phyloP scores from a whole-genome alignment of 257 asterid species.

The Plantago major region DNA sequence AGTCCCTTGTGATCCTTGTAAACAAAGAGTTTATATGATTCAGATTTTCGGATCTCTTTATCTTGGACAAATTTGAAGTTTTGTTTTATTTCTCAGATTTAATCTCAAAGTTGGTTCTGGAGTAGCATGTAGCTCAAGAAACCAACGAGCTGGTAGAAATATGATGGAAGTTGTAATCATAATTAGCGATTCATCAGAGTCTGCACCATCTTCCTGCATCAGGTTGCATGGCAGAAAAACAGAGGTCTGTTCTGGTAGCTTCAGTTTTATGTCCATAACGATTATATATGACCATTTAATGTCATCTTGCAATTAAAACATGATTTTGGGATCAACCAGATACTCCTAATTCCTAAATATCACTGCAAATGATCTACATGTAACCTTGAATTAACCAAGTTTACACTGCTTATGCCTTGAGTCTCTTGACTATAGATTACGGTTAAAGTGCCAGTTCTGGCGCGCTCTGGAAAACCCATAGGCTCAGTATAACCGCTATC shows the following conservation, averaged over 20 bases:
- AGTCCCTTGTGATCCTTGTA: no score
- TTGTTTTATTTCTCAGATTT: slow-evolving; percentile 40
- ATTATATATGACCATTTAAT: not conserved
- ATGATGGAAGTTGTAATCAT: slow-evolving; percentile 73
- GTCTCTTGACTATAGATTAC: not conserved
- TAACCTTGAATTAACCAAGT: not conserved
- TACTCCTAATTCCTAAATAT: no score
- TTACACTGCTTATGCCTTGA: not conserved
- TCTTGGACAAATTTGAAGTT: slow-evolving; percentile 7
- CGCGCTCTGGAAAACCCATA: no score
- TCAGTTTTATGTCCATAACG: not conserved
- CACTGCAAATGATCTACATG: not conserved
- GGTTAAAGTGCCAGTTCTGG: not conserved
- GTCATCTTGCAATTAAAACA: not conserved
- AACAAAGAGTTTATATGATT: no score
- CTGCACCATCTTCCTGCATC: slow-evolving; percentile 46
- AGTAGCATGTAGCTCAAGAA: slow-evolving; percentile 42
- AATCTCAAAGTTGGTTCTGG: slow-evolving; percentile 77
- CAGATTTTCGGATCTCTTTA: not conserved
- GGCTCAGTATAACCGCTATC: no score
- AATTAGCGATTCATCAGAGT: slow-evolving; percentile 43
- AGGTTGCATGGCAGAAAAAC: slow-evolving; percentile 45
- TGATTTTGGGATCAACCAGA: no score
- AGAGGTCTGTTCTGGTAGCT: slow-evolving; percentile 53
- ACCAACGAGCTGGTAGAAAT: slow-evolving; percentile 33